These are phyloP conservation scores for Cladophialophora immunda DNA, from an alignment of 2,329 filamentous ascomycete genomes.

Conservation along the genomic window DNA sequence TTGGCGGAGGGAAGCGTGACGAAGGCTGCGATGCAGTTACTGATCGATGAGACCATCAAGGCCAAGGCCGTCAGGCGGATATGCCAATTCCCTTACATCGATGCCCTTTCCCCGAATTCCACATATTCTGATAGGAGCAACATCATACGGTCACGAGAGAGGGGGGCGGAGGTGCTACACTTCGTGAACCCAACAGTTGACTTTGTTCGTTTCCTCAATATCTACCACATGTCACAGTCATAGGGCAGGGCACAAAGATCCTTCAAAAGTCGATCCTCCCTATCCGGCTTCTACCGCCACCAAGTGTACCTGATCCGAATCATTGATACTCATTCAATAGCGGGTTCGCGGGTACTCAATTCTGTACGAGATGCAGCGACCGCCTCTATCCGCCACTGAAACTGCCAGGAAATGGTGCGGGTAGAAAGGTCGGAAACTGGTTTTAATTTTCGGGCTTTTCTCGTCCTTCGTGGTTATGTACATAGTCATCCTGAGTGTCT, in stretches of 20 bases:
- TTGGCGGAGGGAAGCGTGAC: neutral
- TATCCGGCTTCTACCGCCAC: neutral
- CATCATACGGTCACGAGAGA: neutral
- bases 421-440: neutral
- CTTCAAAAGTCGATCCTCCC: neutral
- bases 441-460: conserved; percentile 16
- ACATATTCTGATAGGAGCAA: neutral
- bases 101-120: neutral
- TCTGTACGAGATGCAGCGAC: neutral
- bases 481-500: conserved; percentile 17
- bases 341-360: neutral
- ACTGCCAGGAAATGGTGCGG: neutral
- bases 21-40: neutral
- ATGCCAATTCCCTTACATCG: neutral
- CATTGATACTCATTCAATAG: neutral
- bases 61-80: neutral
- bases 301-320: neutral
- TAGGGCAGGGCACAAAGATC: neutral
- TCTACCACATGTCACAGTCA: neutral
- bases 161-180: neutral
- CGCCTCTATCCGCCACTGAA: neutral
- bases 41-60: neutral
- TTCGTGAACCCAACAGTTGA: neutral
- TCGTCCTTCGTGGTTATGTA: conserved; percentile 32
- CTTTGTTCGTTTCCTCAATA: neutral